Evolutionary conservation across 371 early-diverging fungal species (phyloP).

Genomic region (Batrachochytrium dendrobatidis): DNA sequence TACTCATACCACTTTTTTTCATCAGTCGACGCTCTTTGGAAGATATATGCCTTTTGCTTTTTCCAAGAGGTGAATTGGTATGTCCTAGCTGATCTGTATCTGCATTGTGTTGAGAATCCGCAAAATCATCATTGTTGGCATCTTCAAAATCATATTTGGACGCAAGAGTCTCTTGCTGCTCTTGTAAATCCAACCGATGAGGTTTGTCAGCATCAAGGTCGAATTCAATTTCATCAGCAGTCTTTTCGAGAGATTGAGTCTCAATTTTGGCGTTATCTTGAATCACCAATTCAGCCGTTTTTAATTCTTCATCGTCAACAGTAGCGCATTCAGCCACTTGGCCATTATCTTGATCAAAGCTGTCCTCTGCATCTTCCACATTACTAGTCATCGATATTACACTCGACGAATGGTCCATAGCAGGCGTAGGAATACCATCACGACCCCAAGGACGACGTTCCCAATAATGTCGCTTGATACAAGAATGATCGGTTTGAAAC

Average conservation of each 20-base stretch:
- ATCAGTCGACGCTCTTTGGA: slow-evolving; percentile 71
- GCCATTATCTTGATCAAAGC: slow-evolving; percentile 12
- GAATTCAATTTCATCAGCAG: too few species aligned
- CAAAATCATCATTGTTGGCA: too few species aligned
- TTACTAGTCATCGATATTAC: slow-evolving; percentile 5
- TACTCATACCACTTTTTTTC: slow-evolving; percentile 44
- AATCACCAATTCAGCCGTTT: background rate
- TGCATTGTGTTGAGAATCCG: too few species aligned
- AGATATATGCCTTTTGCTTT: slow-evolving; percentile 40
- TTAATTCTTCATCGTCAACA: slow-evolving; percentile 7
- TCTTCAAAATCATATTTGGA: too few species aligned
- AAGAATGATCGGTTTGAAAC: slow-evolving; percentile 75
- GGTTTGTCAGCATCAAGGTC: too few species aligned
- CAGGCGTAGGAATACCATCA: slow-evolving; percentile 29
- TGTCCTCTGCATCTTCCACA: slow-evolving; percentile 2
- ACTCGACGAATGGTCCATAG: too few species aligned
- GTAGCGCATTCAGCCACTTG: slow-evolving; percentile 6
- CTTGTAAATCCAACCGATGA: too few species aligned
- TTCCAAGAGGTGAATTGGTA: too few species aligned
- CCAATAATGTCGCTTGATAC: slow-evolving; percentile 28
- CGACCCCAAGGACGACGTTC: slow-evolving; percentile 63
- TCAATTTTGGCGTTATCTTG: background rate
- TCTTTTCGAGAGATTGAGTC: too few species aligned
- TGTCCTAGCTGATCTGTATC: too few species aligned
- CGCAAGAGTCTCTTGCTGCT: too few species aligned